Conservation (phyloP, 176 grass and related monocot species). For the Poa pratensis region DNA sequence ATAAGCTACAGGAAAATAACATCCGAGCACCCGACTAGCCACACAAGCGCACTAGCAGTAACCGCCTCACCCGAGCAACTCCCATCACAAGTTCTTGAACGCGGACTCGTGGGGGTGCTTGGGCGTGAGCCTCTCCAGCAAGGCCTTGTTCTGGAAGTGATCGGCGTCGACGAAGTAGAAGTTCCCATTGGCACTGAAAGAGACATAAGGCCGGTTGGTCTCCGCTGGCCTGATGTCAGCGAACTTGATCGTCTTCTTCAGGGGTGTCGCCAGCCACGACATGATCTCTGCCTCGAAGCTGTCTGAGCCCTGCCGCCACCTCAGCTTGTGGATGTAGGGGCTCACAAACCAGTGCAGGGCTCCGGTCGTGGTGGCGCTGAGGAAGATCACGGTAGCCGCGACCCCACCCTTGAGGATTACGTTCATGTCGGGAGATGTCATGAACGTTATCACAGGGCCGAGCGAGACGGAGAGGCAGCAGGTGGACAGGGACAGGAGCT, state of each 20-base stretch:
- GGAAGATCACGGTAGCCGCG: slow-evolving; percentile 90
- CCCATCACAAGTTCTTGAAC: slow-evolving; percentile 89
- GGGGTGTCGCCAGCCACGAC: slow-evolving; percentile 84
- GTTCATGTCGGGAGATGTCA: slow-evolving; percentile 96
- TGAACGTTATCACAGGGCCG: slow-evolving; percentile 97
- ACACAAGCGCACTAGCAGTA: background rate
- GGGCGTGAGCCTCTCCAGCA: slow-evolving; percentile 86
- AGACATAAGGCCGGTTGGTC: slow-evolving; percentile 86
- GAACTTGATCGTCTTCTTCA: slow-evolving; percentile 81
- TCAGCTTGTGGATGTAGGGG: slow-evolving; percentile 96
- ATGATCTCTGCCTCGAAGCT: slow-evolving; percentile 84
- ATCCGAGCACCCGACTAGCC: background rate
- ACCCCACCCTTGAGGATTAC: slow-evolving; percentile 95
- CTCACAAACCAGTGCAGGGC: slow-evolving; percentile 95
- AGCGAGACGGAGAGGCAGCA: slow-evolving; percentile 93
- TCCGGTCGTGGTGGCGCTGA: slow-evolving; percentile 85
- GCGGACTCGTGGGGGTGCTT: slow-evolving; percentile 71
- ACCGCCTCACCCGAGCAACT: background rate
- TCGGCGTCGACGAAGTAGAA: slow-evolving; percentile 90
- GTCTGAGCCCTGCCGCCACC: slow-evolving; percentile 92
- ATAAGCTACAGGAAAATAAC: slow-evolving; percentile 1
- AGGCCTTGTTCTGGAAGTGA: slow-evolving; percentile 84
- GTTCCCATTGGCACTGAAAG: slow-evolving; percentile 68
- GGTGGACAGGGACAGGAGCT: slow-evolving; percentile 95
- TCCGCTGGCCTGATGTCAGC: slow-evolving; percentile 73